These are phyloP conservation scores for Populus davidiana DNA, from an alignment of 345 rosid species.

Conservation along the genomic window DNA sequence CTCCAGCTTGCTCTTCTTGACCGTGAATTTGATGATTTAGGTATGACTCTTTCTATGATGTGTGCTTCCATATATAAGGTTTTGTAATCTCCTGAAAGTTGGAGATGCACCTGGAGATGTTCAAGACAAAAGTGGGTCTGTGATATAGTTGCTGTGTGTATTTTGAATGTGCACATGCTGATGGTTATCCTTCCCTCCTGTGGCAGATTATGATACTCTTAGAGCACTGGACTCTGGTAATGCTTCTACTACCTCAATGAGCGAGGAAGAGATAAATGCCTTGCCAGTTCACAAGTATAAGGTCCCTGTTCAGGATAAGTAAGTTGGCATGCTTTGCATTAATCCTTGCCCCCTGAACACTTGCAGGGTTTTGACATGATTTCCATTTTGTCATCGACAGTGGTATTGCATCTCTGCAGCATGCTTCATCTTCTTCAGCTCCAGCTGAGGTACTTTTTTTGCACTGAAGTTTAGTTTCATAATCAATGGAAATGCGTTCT, in stretches of 20 bases:
- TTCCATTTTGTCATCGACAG: constrained; percentile 20
- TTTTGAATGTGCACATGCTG: background rate
- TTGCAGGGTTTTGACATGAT: background rate
- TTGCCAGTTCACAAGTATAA: constrained; percentile 87
- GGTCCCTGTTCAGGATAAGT: constrained; percentile 48
- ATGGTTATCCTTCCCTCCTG: background rate
- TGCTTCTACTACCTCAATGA: constrained; percentile 68
- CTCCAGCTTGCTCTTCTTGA: constrained; percentile 97
- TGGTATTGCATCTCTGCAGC: constrained; percentile 33
- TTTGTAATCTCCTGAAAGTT: no score
- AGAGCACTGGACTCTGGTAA: constrained; percentile 88
- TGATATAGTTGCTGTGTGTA: background rate
- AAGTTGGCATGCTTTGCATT: constrained; percentile 10
- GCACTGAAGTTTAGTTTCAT: background rate
- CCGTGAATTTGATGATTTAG: constrained; percentile 90
- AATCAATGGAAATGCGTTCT: background rate
- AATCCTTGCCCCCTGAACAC: background rate
- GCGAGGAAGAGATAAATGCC: constrained; percentile 90
- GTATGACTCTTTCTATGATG: constrained; percentile 27
- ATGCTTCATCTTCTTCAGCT: constrained; percentile 42
- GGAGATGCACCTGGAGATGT: background rate
- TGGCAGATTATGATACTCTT: constrained; percentile 83
- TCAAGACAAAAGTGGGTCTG: background rate
- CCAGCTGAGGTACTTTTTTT: constrained; percentile 43
- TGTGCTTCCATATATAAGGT: no score